These are phyloP conservation scores for Edaphochlamys debaryana DNA, from an alignment of 139 green algal genomes.

Conservation along the genomic window DNA sequence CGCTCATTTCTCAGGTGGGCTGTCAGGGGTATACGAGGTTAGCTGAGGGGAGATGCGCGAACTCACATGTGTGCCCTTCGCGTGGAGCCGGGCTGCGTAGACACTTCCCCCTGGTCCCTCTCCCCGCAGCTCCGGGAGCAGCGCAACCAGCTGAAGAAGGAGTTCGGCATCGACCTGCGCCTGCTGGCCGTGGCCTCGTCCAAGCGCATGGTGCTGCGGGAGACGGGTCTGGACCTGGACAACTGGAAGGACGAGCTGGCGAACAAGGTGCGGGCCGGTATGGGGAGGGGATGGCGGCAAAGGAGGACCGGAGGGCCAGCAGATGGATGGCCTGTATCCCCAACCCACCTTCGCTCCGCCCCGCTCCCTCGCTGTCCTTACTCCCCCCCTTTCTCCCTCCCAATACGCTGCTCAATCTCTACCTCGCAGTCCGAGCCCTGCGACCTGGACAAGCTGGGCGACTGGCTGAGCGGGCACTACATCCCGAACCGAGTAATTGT, in stretches of 20 bases:
- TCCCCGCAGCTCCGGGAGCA: constrained; percentile 45
- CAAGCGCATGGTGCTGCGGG: constrained; percentile 84
- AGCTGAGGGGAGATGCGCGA: too few species aligned
- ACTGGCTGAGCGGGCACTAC: constrained; percentile 76
- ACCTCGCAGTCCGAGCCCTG: background rate
- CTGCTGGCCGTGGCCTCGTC: constrained; percentile 84
- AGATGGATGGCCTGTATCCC: background rate
- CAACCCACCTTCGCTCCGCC: background rate
- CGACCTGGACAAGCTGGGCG: constrained; percentile 68
- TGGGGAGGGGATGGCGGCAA: background rate
- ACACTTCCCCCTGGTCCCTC: background rate
- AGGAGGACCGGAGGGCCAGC: background rate
- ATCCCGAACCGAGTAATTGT: constrained; percentile 96
- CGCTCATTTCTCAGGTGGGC: constrained; percentile 91
- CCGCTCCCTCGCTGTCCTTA: background rate
- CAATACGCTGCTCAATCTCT: too few species aligned
- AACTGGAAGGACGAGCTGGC: constrained; percentile 80
- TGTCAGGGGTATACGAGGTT: too few species aligned
- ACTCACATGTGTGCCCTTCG: too few species aligned
- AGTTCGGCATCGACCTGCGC: constrained; percentile 91
- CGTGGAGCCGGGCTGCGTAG: too few species aligned
- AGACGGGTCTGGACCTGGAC: constrained; percentile 83
- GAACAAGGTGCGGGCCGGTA: constrained; percentile 1
- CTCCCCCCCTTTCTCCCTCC: background rate
- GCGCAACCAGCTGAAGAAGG: constrained; percentile 67